Base-by-base conservation (phyloP, 306 rosid species). In the Mimosa pudica region DNA sequence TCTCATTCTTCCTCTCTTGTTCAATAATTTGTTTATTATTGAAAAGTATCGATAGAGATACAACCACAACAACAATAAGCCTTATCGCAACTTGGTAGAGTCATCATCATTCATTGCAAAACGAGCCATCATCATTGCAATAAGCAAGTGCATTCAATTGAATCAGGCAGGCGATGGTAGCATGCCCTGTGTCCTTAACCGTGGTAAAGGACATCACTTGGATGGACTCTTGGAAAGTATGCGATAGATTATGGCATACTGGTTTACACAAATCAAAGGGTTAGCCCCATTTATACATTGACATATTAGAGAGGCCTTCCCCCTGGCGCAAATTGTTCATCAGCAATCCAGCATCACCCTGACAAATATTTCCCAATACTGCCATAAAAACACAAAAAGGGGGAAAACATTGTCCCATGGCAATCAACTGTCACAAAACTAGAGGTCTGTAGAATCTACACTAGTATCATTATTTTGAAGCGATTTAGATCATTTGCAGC, bases 371-470 rank as follows among this genome's bases (percentile, higher is more conserved):
- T 44, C 75, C 63, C 20, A 71, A 63, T 33, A 6, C 48, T 64
- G 65, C 77, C 48, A 75, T 47, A 16, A 55, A 75, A 85, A 30
- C 71, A 7, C 11, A 20, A 6, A 70, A 20, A 4, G 38, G 12
- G 48, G 10, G 12, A 2, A 8, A 18, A 7, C 12, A 20, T 57
- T 11, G 30, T 4, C 41, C 10, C 36, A 69, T 6, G 12, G 55
- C 24, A 72, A 68, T 71, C 79, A 63, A 64, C 13, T 46, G 75
- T 74, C 82, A 64, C 76, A 71, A 63, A 57, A 74, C 30, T 42
- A 68, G 60, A 78, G 71, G n/a, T 33, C 61, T 46, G 60, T 35
- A 24, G 48, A 74, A 67, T 24, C 45, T 36, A 58, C 18, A 47
- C 10, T 67, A 65, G 36, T 47, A 38, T 58, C 80, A 57, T 58